Evolutionary conservation across 441 rosid genomes (phyloP).

Genomic region (Lepidium campestre): DNA sequence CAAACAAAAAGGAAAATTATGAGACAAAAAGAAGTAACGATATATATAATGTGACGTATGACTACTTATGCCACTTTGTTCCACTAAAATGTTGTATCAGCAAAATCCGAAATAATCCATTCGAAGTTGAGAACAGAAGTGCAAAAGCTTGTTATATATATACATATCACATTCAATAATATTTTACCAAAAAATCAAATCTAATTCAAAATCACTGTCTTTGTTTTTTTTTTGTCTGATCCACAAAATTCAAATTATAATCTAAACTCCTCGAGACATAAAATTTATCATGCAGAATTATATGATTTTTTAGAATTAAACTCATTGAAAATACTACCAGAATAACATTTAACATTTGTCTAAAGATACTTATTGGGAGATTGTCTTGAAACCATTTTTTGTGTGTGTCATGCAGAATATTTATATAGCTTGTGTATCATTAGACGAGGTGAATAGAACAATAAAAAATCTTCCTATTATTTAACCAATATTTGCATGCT

Average conservation of each 20-base stretch:
- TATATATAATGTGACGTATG: background rate
- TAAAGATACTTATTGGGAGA: no score
- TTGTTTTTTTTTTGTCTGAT: no score
- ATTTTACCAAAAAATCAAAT: no score
- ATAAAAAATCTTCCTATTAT: background rate
- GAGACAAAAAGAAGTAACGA: slow-evolving; percentile 6
- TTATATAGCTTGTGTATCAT: background rate
- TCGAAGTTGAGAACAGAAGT: background rate
- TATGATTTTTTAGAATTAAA: no score
- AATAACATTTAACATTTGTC: no score
- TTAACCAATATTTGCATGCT: background rate
- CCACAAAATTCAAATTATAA: no score
- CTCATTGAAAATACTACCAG: no score
- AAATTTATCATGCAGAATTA: no score
- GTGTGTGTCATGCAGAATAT: no score
- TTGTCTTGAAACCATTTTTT: no score
- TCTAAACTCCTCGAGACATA: no score
- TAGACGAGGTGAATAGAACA: background rate
- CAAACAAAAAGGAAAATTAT: background rate
- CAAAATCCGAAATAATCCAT: slow-evolving; percentile 11
- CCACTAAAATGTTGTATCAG: slow-evolving; percentile 6
- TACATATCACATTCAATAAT: background rate
- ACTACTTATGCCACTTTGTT: slow-evolving; percentile 3
- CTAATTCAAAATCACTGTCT: no score
- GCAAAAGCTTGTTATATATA: background rate